These are phyloP conservation scores for Wickerhamomyces hampshirensis DNA, from an alignment of 805 yeast species.

Conservation along the genomic window DNA sequence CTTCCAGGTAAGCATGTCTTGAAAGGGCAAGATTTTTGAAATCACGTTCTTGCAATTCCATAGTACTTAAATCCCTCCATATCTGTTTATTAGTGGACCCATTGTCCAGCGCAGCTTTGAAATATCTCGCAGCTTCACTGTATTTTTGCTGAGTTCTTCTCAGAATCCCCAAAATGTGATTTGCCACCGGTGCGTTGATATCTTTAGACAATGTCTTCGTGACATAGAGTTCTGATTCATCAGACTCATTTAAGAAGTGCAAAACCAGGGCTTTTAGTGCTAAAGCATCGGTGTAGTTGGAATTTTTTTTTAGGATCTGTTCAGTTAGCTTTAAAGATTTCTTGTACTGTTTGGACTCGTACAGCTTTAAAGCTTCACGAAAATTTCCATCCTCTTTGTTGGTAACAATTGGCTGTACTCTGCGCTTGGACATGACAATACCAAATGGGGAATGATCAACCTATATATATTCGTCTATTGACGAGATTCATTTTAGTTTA, in stretches of 20 bases:
- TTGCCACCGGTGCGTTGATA: constrained; percentile 60
- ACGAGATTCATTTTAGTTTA: too few relatives aligned
- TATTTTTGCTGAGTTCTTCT: constrained; percentile 68
- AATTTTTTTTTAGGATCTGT: constrained; percentile 65
- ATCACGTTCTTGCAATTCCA: constrained; percentile 79
- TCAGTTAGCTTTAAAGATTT: constrained; percentile 79
- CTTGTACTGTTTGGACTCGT: constrained; percentile 82
- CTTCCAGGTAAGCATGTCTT: constrained; percentile 64
- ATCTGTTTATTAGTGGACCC: constrained; percentile 78
- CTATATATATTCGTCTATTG: not conserved
- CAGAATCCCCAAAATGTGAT: constrained; percentile 84
- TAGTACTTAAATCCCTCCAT: constrained; percentile 72
- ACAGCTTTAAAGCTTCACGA: constrained; percentile 74
- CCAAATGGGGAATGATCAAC: not conserved
- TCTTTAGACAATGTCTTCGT: constrained; percentile 56
- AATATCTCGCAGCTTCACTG: constrained; percentile 73
- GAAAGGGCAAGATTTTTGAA: constrained; percentile 56
- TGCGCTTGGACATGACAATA: constrained; percentile 21
- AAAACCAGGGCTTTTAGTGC: constrained; percentile 80
- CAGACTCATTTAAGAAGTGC: constrained; percentile 49
- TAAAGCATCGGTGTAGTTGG: constrained; percentile 72
- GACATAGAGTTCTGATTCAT: constrained; percentile 61
- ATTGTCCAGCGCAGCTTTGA: constrained; percentile 65
- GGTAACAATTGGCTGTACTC: constrained; percentile 22
- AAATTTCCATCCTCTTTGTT: constrained; percentile 72